Evolutionary conservation across 495 filamentous ascomycete species (phyloP).

Genomic region (Pyrenula massariospora): DNA sequence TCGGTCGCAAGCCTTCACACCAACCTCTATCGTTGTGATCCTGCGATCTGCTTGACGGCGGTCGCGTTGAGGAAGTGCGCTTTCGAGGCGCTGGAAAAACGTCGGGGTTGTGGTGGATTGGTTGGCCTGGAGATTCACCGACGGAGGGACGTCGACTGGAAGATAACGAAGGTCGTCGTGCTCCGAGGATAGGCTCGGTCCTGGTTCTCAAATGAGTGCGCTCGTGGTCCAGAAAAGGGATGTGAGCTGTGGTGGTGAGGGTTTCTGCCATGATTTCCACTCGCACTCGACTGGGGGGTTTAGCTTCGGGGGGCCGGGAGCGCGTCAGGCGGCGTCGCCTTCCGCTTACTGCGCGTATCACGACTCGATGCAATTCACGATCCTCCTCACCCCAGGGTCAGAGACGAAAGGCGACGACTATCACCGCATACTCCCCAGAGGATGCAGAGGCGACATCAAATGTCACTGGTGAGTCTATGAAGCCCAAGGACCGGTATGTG

Average conservation of each 20-base stretch:
- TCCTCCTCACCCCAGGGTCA: too few species aligned
- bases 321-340: too few species aligned
- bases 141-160: not conserved
- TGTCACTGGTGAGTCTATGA: too few species aligned
- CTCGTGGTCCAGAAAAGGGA: not conserved
- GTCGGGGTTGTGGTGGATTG: not conserved
- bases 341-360: not conserved
- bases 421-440: too few species aligned
- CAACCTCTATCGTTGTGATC: not conserved
- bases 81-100: not conserved
- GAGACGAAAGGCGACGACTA: too few species aligned
- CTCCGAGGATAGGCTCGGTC: not conserved
- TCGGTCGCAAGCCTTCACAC: not conserved
- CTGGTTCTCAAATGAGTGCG: not conserved
- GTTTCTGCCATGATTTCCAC: not conserved
- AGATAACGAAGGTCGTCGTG: not conserved
- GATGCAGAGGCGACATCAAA: too few species aligned
- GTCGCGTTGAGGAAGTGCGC: not conserved
- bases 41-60: not conserved
- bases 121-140: not conserved
- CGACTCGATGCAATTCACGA: too few species aligned
- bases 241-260: not conserved
- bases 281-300: not conserved
- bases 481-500: too few species aligned
- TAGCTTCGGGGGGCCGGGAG: not conserved